A percentile compares a stretch with the other conserved stretches of the same genome.
Evolutionary conservation across 345 rosid species (phyloP).

Genomic region (Erysimum cheiranthoides): DNA sequence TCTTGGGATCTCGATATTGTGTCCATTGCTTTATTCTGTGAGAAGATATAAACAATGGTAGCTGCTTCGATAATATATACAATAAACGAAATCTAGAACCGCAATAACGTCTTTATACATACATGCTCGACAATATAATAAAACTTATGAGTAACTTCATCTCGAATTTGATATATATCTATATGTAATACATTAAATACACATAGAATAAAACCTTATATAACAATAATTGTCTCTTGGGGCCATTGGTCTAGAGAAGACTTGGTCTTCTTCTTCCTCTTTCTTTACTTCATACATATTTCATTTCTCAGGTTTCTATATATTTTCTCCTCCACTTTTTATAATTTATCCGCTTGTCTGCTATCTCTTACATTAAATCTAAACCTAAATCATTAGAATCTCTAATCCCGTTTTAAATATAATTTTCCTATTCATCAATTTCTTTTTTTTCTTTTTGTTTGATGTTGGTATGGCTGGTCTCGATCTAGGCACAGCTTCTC

Average conservation of each 20-base stretch:
- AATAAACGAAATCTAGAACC: conserved; percentile 36
- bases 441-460: conserved; percentile 23
- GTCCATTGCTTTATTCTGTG: conserved; percentile 26
- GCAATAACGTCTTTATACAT: conserved; percentile 32
- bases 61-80: conserved; percentile 18
- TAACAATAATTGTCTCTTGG: conserved; percentile 30
- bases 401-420: conserved; percentile 21
- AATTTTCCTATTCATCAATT: conserved; percentile 15
- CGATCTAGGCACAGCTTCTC: conserved; percentile 52
- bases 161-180: conserved; percentile 17
- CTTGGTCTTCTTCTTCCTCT: conserved; percentile 41
- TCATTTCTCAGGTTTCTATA: conserved; percentile 44
- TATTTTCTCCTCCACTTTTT: conserved; percentile 45
- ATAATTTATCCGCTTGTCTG: conserved; percentile 36
- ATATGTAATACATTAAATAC: not conserved
- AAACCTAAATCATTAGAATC: conserved; percentile 43
- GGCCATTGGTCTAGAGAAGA: conserved; percentile 42
- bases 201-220: conserved; percentile 17
- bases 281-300: conserved; percentile 28
- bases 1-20: conserved; percentile 42
- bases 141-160: conserved; percentile 30
- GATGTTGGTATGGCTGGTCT: conserved; percentile 54
- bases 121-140: conserved; percentile 17
- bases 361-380: conserved; percentile 36
- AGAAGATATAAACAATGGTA: conserved; percentile 25